Conservation (phyloP, 768 basidiomycete species). For the Cyclocybe cylindracea region DNA sequence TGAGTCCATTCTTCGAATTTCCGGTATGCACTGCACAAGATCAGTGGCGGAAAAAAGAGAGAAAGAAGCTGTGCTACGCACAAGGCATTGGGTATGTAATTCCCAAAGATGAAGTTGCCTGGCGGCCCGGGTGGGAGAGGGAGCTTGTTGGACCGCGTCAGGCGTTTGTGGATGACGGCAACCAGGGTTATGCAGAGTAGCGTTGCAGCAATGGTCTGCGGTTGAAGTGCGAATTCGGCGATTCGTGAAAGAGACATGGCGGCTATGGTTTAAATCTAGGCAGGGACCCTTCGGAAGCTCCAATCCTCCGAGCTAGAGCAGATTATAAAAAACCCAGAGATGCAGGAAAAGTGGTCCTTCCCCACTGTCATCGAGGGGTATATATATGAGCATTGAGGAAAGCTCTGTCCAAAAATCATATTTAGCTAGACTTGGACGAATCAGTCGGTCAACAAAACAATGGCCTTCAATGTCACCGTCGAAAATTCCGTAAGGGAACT, state of each 20-base stretch:
- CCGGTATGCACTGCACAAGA: conserved; percentile 40
- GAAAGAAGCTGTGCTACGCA: conserved; percentile 19
- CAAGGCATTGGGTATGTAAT: conserved; percentile 42
- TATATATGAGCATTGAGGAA: too few species aligned
- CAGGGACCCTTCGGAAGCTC: too few species aligned
- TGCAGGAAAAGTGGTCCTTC: too few species aligned
- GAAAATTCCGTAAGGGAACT: too few species aligned
- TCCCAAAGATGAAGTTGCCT: conserved; percentile 41
- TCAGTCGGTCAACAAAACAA: too few species aligned
- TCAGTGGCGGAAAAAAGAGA: neutral
- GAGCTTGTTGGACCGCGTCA: conserved; percentile 17
- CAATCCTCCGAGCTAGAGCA: too few species aligned
- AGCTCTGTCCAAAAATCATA: too few species aligned
- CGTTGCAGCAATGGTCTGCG: conserved; percentile 31
- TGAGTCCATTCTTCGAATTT: conserved; percentile 62
- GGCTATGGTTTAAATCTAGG: too few species aligned
- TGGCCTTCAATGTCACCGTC: too few species aligned
- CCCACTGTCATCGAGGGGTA: too few species aligned
- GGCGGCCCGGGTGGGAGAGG: conserved; percentile 48
- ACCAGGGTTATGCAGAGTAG: conserved; percentile 30
- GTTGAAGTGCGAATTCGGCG: conserved; percentile 19
- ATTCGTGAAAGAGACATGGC: neutral
- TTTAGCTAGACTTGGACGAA: too few species aligned
- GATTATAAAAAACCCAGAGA: too few species aligned
- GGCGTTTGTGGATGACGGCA: conserved; percentile 26